Percentiles rank a stretch among this genome's conserved stretches.
Conservation (phyloP, 2,329 filamentous ascomycete genomes). For the Penicillium sp. region DNA sequence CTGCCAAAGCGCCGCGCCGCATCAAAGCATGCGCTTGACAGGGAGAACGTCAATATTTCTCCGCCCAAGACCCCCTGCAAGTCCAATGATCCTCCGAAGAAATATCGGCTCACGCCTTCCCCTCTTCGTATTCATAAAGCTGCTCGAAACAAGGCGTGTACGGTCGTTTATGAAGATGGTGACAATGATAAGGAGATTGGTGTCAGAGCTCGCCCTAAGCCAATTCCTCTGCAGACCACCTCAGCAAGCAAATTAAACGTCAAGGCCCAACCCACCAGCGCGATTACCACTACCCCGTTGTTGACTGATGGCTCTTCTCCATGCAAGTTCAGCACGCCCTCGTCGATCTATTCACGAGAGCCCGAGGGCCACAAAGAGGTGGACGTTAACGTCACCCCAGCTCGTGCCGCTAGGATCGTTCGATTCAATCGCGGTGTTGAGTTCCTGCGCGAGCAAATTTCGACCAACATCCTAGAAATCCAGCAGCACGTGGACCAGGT, state of each 20-base stretch:
- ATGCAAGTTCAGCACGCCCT: not conserved
- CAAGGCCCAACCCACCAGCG: not conserved
- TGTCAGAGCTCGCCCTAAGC: constrained; percentile 15
- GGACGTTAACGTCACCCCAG: not conserved
- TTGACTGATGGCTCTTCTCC: not conserved
- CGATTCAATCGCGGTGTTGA: constrained; percentile 27
- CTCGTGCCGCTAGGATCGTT: constrained; percentile 8
- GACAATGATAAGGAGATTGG: not conserved
- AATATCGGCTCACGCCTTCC: constrained; percentile 20
- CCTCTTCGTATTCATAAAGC: constrained; percentile 24
- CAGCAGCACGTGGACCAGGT: constrained; percentile 26
- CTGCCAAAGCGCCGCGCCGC: constrained; percentile 7
- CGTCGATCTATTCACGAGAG: not conserved
- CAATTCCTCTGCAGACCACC: constrained; percentile 23
- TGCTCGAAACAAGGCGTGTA: constrained; percentile 12
- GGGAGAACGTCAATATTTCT: not conserved
- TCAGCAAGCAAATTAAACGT: constrained; percentile 9
- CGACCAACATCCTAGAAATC: constrained; percentile 27
- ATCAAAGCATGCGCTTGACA: constrained; percentile 1
- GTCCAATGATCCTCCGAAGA: constrained; percentile 4
- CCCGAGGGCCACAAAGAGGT: not conserved
- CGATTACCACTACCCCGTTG: no score
- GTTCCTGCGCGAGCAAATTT: constrained; percentile 28
- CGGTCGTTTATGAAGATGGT: not conserved
- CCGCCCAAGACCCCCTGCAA: not conserved